Percentiles rank a stretch among this genome's conserved stretches.
These are phyloP conservation scores for Skeletonema tropicum DNA, from an alignment of 108 stramenopile species.

Conservation along the genomic window DNA sequence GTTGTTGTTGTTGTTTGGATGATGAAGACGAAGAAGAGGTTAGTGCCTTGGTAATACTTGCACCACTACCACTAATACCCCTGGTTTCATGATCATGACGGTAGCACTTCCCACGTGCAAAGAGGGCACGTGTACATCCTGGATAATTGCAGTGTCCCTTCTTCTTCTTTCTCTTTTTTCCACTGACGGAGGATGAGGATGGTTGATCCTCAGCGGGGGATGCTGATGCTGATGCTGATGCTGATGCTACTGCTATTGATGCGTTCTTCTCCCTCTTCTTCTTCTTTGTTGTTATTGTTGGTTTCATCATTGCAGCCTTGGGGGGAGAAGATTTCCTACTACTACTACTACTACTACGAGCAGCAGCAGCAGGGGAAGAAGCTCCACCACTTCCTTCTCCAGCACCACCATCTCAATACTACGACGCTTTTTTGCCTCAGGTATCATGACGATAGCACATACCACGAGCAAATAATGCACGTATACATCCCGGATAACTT, in stretches of 20 bases:
- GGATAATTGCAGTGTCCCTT: slow-evolving; percentile 5
- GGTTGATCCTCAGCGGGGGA: not conserved
- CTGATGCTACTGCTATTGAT: no score
- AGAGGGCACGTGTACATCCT: not conserved
- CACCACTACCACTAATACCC: not conserved
- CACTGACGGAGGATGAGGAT: not conserved
- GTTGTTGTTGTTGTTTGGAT: not conserved
- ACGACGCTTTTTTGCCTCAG: not conserved
- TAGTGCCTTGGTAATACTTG: not conserved
- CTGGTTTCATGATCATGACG: not conserved
- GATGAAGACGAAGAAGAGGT: not conserved
- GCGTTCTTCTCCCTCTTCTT: not conserved
- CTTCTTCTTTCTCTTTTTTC: not conserved
- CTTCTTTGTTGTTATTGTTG: not conserved
- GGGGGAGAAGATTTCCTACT: no score
- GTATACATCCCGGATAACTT: not conserved
- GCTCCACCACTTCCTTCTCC: not conserved
- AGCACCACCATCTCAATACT: not conserved
- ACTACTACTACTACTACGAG: no score
- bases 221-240: not conserved
- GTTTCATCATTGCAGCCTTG: no score
- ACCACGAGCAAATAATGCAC: not conserved
- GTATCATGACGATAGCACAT: slow-evolving; percentile 1
- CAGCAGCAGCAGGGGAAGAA: not conserved
- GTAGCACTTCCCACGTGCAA: not conserved